Percentiles rank a stretch among this genome's conserved stretches.
These are phyloP conservation scores for Tolypocladium guangdongense DNA, from an alignment of 2,329 filamentous ascomycete species.

Conservation along the genomic window DNA sequence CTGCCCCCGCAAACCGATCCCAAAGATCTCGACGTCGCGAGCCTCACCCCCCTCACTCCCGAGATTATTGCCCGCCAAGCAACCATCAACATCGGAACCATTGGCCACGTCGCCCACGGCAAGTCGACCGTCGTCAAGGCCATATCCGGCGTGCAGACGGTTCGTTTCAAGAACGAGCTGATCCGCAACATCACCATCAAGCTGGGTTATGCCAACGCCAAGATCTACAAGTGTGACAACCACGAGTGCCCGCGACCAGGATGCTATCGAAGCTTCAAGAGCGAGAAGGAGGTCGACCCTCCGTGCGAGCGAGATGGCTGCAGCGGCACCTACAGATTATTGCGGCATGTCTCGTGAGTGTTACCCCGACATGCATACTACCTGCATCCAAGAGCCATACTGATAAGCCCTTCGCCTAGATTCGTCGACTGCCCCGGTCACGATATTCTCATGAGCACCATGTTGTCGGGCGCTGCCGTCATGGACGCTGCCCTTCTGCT, in stretches of 20 bases:
- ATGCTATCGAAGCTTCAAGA: conserved; percentile 96
- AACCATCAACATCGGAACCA: conserved; percentile 97
- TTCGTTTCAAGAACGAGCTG: conserved; percentile 99
- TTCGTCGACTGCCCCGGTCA: conserved; percentile 99
- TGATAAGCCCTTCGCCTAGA: conserved; percentile 28
- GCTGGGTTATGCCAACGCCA: conserved; percentile 97
- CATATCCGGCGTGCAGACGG: conserved; percentile 96
- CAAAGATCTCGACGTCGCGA: conserved; percentile 72
- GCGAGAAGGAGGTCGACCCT: conserved; percentile 96
- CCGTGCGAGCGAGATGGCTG: conserved; percentile 93
- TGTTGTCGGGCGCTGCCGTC: conserved; percentile 98
- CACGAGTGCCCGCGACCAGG: conserved; percentile 80
- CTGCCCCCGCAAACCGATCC: conserved; percentile 88
- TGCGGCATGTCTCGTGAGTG: conserved; percentile 85
- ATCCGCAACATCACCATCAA: conserved; percentile 99
- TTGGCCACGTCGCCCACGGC: conserved; percentile 97
- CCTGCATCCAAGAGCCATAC: not conserved
- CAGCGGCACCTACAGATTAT: conserved; percentile 71
- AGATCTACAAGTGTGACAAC: conserved; percentile 98
- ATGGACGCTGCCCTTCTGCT: conserved; percentile 97
- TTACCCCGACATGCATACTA: not conserved
- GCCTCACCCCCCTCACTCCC: conserved; percentile 74
- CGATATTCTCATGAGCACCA: conserved; percentile 99
- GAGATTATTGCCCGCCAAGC: conserved; percentile 97
- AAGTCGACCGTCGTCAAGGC: conserved; percentile 99